Conservation (phyloP, 306 rosid species). For the Oemleria cerasiformis region DNA sequence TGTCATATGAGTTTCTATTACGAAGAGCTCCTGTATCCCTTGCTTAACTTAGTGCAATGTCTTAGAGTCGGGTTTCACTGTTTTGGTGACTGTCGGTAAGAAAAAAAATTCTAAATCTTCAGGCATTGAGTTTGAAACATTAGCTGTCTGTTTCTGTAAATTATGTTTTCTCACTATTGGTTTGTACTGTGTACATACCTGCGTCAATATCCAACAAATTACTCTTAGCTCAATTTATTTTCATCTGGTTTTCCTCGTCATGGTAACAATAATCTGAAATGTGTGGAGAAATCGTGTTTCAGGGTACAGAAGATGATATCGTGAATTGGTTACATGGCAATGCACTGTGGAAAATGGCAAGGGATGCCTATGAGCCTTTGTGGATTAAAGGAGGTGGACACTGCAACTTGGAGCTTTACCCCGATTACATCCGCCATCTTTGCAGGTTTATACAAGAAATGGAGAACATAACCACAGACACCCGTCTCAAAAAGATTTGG, state of each 20-base stretch:
- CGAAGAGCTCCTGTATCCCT: neutral
- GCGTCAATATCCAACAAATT: neutral
- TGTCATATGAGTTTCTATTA: too few relatives aligned
- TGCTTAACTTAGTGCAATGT: neutral
- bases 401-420: constrained; percentile 97
- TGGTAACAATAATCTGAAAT: constrained; percentile 5
- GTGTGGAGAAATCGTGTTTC: constrained; percentile 29
- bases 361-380: constrained; percentile 84
- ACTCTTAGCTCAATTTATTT: neutral
- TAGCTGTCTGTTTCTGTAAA: neutral
- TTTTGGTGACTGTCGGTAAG: neutral
- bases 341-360: constrained; percentile 82
- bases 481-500: constrained; percentile 63
- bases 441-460: constrained; percentile 77
- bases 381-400: constrained; percentile 99
- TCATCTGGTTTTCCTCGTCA: neutral
- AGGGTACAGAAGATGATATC: constrained; percentile 98
- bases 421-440: constrained; percentile 88
- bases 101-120: neutral
- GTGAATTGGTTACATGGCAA: constrained; percentile 93
- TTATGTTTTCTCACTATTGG: neutral
- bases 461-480: constrained; percentile 79
- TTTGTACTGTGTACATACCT: too few relatives aligned
- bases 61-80: neutral
- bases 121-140: neutral